These are phyloP conservation scores for Glycine latifolia DNA, from an alignment of 306 rosid species.

Conservation along the genomic window DNA sequence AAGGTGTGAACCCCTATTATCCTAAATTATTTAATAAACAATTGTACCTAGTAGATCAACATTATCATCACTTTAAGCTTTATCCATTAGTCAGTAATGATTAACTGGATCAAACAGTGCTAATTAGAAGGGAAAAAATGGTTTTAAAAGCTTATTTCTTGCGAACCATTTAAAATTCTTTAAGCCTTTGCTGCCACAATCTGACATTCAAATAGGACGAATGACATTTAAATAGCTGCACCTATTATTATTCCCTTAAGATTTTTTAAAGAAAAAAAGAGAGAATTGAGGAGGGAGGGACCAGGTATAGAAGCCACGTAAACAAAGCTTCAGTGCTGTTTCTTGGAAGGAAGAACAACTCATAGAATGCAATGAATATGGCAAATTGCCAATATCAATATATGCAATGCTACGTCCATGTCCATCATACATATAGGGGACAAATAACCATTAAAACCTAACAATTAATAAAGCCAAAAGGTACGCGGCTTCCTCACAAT, in stretches of 20 bases:
- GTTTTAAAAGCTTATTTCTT: too few species aligned
- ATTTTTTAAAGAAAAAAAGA: background rate
- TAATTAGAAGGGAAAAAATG: background rate
- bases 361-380: slow-evolving; percentile 46
- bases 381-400: slow-evolving; percentile 26
- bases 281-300: background rate
- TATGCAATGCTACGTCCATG: slow-evolving; percentile 36
- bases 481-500: slow-evolving; percentile 20
- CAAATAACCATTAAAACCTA: slow-evolving; percentile 9
- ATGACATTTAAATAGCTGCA: background rate
- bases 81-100: background rate
- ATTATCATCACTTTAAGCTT: background rate
- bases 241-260: background rate
- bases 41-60: background rate
- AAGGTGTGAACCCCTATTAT: background rate
- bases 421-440: slow-evolving; percentile 32
- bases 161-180: background rate
- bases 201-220: slow-evolving; percentile 1
- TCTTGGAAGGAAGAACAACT: slow-evolving; percentile 35
- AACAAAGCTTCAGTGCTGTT: slow-evolving; percentile 20
- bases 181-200: background rate
- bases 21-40: background rate
- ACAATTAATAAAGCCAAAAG: slow-evolving; percentile 37
- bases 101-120: background rate
- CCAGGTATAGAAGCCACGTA: slow-evolving; percentile 42